Base-by-base conservation (phyloP, 805 yeast genomes). In the Dipodascopsis uninucleata region DNA sequence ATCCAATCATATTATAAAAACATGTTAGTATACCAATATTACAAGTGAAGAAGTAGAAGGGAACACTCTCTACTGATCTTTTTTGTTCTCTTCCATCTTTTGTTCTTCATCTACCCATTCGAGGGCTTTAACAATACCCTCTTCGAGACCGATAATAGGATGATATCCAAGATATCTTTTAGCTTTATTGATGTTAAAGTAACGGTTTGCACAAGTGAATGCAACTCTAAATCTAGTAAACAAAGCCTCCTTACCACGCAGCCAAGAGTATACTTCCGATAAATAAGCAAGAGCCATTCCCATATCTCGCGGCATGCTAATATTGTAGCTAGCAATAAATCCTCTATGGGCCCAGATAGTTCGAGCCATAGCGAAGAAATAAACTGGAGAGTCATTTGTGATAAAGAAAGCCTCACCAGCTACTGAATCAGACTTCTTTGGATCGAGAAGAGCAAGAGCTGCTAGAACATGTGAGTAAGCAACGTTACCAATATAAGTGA, bases 291-390 rank as follows among this genome's bases (percentile, higher is more conserved):
- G 79, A 1, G 71, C 75, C 48, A 93, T 74, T 1, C 95, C 97
- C n/a, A 86, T 68, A 0, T 84, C 78, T 58, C 83, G 77, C 36
- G 74, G 73, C 46, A 93, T 72, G 17, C 79, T 88, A 53, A 86
- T 79, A 55, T 79, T 81, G 41, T 66, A 71, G 23, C 74, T 74
- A 55, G 83, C 93, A 43, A 85, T 75, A 60, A 81, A 83, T 2
- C 96, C 97, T 66, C 88, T 96, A 18, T 90, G 89, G 63, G 90
- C 90, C 97, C 97, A 93, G 21, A 93, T 95, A 1, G 95, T 84
- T 61, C 97, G 78, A 6, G 97, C 97, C 57, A 93, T 71, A 2
- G 97, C 86, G 97, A 97, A 93, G 66, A 93, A 93, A 66, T 89
- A 94, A 14, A 93, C 77, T 16, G 98, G 98, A 2, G 89, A 75